Base-by-base conservation (phyloP, 1,139 yeast species). In the Scheffersomyces lignicola region DNA sequence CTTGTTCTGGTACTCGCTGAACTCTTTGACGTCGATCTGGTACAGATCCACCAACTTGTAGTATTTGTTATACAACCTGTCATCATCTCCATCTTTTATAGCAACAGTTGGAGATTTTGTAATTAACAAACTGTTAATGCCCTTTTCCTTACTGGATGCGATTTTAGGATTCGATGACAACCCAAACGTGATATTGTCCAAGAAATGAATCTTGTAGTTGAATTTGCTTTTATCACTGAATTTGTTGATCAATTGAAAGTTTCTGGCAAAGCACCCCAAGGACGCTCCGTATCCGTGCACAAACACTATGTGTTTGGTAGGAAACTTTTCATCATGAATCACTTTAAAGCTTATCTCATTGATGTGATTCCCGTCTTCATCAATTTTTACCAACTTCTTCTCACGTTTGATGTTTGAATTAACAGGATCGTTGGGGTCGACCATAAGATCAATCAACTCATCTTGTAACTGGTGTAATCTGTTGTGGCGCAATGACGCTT, bases 201-300 rank as follows among this genome's bases (percentile, higher is more conserved):
- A 61, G 18, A 90, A 84, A 54, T 86, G 92, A 7, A 90, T 51
- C 35, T 73, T 61, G 50, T 64, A 62, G 49, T 73, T 54, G 56
- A 66, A 54, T 56, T 69, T 35, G 10, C 23, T 14, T 65, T 69
- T 22, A 58, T 62, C 61, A 58, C 47, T 40, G 62, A 69, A 56
- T 17, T 57, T 45, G 41, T 67, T 55, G 74, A 65, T 28, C 50
- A 75, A 34, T 37, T 73, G 78, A 43, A 88, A 78, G 51, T 87
- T 90, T 37, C 89, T 69, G 46, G 88, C 89, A 62, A 80, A 92
- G 52, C 92, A 84, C 15, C 94, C 92, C 11, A 84, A 69, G 0
- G 95, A 83, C 0, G 97, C 95, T 0, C 95, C 96, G 57, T 87
- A 89, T 0, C 98, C 98, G 54, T 92, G 98, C 11, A 92, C 52